These are phyloP conservation scores for Areca catechu DNA, from an alignment of 176 grass and related monocot genomes.

Conservation along the genomic window DNA sequence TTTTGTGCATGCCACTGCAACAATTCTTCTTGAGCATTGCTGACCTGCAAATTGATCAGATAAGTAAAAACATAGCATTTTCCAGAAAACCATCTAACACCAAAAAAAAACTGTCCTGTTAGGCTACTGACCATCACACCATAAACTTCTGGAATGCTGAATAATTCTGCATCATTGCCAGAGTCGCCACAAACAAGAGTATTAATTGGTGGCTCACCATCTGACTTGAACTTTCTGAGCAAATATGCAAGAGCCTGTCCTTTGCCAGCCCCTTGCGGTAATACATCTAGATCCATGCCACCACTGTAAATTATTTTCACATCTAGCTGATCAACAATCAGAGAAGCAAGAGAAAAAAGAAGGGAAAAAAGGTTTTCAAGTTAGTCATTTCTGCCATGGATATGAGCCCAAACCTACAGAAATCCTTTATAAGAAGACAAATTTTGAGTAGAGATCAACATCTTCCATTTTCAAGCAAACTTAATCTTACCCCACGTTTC, in stretches of 20 bases:
- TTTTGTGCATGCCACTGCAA: slow-evolving; percentile 81
- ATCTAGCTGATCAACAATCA: slow-evolving; percentile 38
- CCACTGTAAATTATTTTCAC: slow-evolving; percentile 90
- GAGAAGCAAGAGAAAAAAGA: slow-evolving; percentile 13
- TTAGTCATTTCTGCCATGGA: too few relatives aligned
- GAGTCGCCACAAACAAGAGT: slow-evolving; percentile 93
- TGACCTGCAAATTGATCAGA: slow-evolving; percentile 41
- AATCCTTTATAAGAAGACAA: too few relatives aligned
- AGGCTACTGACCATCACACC: slow-evolving; percentile 75
- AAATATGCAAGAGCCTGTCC: slow-evolving; percentile 83
- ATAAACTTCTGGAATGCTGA: slow-evolving; percentile 57
- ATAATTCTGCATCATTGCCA: slow-evolving; percentile 84
- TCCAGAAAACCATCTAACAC: too few relatives aligned
- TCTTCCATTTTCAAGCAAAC: not conserved
- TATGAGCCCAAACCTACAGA: too few relatives aligned
- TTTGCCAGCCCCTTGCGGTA: slow-evolving; percentile 76
- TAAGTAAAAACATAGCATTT: not conserved
- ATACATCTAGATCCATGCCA: slow-evolving; percentile 61
- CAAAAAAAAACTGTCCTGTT: not conserved
- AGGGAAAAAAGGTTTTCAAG: not conserved
- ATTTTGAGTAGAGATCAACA: slow-evolving; percentile 1
- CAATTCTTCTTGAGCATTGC: slow-evolving; percentile 82
- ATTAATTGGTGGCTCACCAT: slow-evolving; percentile 47
- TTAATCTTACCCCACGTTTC: slow-evolving; percentile 51
- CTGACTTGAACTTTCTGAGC: slow-evolving; percentile 54